Evolutionary conservation across 257 asterid genomes (phyloP).

Genomic region (Cordia subcordata): DNA sequence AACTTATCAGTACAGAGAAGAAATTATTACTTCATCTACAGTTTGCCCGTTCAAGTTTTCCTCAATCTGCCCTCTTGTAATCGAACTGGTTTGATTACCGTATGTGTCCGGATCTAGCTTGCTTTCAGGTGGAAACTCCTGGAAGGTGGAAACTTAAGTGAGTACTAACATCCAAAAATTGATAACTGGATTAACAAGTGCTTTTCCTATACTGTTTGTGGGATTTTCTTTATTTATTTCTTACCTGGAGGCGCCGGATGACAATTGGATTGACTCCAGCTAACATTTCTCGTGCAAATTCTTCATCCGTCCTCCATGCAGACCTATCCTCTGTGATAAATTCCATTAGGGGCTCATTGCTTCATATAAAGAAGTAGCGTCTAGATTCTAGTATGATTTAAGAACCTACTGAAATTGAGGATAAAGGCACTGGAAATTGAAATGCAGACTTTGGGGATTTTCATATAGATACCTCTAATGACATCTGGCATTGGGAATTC

Average conservation of each 20-base stretch:
- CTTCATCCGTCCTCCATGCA: constrained; percentile 78
- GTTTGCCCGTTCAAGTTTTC: constrained; percentile 15
- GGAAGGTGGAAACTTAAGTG: neutral
- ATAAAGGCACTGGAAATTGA: neutral
- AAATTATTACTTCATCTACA: constrained; percentile 6
- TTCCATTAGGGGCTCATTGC: neutral
- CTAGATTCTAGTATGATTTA: no score
- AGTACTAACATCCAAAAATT: neutral
- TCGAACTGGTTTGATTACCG: constrained; percentile 16
- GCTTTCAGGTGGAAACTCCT: constrained; percentile 21
- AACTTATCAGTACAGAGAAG: neutral
- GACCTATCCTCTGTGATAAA: constrained; percentile 34
- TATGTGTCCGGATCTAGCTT: constrained; percentile 6
- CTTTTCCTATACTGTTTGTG: neutral
- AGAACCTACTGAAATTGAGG: neutral
- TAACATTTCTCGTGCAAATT: constrained; percentile 62
- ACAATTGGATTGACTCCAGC: constrained; percentile 63
- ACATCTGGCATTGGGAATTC: constrained; percentile 59
- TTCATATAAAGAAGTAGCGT: neutral
- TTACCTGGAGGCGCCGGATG: constrained; percentile 47
- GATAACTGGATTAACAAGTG: neutral
- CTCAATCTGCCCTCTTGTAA: constrained; percentile 9
- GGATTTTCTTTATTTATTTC: neutral
- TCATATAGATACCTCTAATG: constrained; percentile 34
- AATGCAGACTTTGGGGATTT: neutral